phyloP scores from a whole-genome alignment of 2,329 filamentous ascomycete genomes.

The Penicillium sp. region DNA sequence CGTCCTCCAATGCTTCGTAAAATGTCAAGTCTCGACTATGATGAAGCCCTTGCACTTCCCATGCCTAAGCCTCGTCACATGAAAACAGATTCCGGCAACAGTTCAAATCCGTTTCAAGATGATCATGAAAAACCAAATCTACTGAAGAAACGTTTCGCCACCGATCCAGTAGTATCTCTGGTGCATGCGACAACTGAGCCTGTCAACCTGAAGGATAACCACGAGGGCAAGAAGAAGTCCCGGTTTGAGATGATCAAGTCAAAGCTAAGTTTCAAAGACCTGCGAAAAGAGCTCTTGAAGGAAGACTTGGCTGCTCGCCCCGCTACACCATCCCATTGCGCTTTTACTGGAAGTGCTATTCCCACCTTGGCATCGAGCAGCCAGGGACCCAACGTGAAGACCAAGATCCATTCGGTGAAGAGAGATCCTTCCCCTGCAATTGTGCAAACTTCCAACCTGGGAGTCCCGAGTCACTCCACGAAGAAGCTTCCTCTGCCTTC shows the following conservation, averaged over 20 bases:
- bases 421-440: background rate
- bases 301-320: conserved; percentile 2
- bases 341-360: background rate
- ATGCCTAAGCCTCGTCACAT: conserved; percentile 28
- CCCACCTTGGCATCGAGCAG: background rate
- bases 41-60: conserved; percentile 27
- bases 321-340: background rate
- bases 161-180: conserved; percentile 9
- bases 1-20: conserved; percentile 16
- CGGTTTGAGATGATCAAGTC: conserved; percentile 26
- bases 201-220: background rate
- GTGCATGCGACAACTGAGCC: background rate
- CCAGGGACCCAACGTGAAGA: background rate
- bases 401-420: background rate
- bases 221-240: conserved; percentile 22
- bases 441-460: background rate
- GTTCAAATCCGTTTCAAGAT: background rate
- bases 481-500: conserved; percentile 6
- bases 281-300: conserved; percentile 27
- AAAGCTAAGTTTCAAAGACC: conserved; percentile 33
- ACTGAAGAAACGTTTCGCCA: conserved; percentile 18
- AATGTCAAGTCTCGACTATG: conserved; percentile 25
- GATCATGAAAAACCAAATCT: conserved; percentile 1
- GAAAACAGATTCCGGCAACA: background rate
- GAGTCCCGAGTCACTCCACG: background rate